Evolutionary conservation across 495 filamentous ascomycete genomes (phyloP), one percentile per base, ranked within the genome.

Genomic region (Tuber indicum): DNA sequence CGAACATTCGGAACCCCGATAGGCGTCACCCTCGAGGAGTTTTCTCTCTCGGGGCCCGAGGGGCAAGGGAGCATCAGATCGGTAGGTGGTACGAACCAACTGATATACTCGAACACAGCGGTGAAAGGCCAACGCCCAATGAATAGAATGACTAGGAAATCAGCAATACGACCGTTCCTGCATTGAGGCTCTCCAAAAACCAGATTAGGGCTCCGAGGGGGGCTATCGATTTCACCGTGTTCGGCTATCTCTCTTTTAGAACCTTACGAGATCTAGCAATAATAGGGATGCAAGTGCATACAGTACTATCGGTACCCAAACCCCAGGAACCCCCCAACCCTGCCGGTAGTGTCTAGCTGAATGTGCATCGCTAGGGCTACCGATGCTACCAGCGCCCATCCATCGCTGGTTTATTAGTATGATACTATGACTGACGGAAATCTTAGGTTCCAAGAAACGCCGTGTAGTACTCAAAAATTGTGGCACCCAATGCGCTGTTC

Each of bases 221-320:
- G 26, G 32, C 58, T 62, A 36, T 66, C 58, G 58, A 36, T 32
- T 66, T 36, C 3, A 4, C 6, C 58, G 12, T 17, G n/a, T 66
- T 66, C 58, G 58, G 26, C 16, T 32, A 66, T 66, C 58, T 66
- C 32, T 66, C 58, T 66, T 66, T 66, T 36, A 66, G 58, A 66
- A 36, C 58, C 58, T 2, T 58, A 12, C 17, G 58, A 66, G 26
- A 66, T 66, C 58, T 32, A 66, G 12, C 26, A 66, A 62, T 12
- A 66, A 14, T 16, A 66, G 0, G 26, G 26, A 36, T 36, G 58
- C 1, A 43, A 66, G 26, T 36, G 26, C 26, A 32, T 19, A 66
- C 58, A 66, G 58, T 19, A 32, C 58, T 14, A 17, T 66, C 1
- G 26, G 58, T 36, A 66, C 58, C 58, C 26, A 36, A 66, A 36